Conservation (phyloP, 1,284 basidiomycete species). For the Earliella scabrosa region DNA sequence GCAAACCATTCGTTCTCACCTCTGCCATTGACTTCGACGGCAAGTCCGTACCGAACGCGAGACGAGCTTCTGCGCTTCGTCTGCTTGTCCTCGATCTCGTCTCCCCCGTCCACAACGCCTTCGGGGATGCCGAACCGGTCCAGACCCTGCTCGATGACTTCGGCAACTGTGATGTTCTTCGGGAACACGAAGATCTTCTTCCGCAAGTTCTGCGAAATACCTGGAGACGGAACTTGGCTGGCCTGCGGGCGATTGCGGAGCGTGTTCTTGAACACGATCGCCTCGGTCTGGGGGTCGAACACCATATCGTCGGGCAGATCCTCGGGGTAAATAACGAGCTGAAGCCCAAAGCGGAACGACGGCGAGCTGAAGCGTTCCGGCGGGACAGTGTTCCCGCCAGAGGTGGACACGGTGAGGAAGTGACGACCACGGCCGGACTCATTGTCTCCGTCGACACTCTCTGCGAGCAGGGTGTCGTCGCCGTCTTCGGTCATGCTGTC, state of each 20-base stretch:
- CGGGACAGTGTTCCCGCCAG: constrained; percentile 47
- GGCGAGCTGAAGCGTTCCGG: constrained; percentile 81
- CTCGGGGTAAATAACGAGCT: constrained; percentile 83
- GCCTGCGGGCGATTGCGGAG: constrained; percentile 56
- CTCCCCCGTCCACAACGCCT: constrained; percentile 96
- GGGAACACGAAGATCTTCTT: constrained; percentile 87
- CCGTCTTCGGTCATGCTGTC: constrained; percentile 41
- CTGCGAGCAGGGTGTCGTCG: constrained; percentile 57
- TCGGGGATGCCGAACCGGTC: constrained; percentile 94
- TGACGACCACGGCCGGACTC: constrained; percentile 35
- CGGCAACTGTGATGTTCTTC: constrained; percentile 93
- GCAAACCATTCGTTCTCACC: constrained; percentile 50
- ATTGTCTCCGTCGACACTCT: constrained; percentile 36
- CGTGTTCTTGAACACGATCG: constrained; percentile 82
- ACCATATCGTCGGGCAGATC: constrained; percentile 94
- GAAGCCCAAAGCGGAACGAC: constrained; percentile 83
- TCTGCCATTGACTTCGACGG: constrained; percentile 59
- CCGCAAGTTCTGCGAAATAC: constrained; percentile 63
- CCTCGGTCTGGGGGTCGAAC: constrained; percentile 91
- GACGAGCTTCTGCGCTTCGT: constrained; percentile 79
- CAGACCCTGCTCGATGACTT: constrained; percentile 91
- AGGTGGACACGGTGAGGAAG: constrained; percentile 50
- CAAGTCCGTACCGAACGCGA: constrained; percentile 83
- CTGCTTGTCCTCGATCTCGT: constrained; percentile 93
- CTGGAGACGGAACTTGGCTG: constrained; percentile 48